Evolutionary conservation across 345 rosid species (phyloP), one percentile per base, ranked within the genome.

Genomic region (Chamaenerion angustifolium): DNA sequence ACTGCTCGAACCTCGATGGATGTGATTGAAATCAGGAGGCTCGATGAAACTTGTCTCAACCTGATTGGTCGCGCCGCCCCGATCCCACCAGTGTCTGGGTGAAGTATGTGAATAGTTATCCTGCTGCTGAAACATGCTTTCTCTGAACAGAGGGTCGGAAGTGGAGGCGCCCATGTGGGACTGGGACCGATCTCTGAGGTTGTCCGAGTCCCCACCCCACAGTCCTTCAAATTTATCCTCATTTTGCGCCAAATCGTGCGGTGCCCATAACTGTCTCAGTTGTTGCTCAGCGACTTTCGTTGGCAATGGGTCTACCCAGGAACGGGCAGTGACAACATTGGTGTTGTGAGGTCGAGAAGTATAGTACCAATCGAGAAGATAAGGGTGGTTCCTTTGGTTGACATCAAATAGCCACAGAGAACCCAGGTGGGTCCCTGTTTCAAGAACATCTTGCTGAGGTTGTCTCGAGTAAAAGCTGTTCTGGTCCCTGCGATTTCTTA

Each of bases 341-440:
- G 55, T 72, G 14, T 52, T 69, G 76, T 71, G 46, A 58, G 64
- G 73, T 52, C 72, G 80, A 42, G 81, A 69, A 16, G 74, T 73
- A 52, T 88, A 93, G 61, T 79, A 93, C 92, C 94, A 83, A 70
- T 88, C 95, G 16, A 93, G 95, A 49, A 88, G 82, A 65, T 85
- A 82, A 1, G 86, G 94, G 49, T 85, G 86, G 58, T 69, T 83
- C 71, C 62, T 77, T 56, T 75, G 92, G 52, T 85, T 83, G 47
- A 72, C 68, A 52, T 79, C 94, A 52, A 79, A 51, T 48, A 75
- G 74, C 92, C 86, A 80, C 60, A 77, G 72, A 19, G 86, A 78
- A 53, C 72, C 90, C 49, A 52, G 54, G 44, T 69, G 76, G 61
- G 64, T 58, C 41, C 81, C 69, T 4, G 60, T 62, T 45, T 51